Base-by-base conservation (phyloP, 164 flowering plant species). In the Macadamia tetraphylla region DNA sequence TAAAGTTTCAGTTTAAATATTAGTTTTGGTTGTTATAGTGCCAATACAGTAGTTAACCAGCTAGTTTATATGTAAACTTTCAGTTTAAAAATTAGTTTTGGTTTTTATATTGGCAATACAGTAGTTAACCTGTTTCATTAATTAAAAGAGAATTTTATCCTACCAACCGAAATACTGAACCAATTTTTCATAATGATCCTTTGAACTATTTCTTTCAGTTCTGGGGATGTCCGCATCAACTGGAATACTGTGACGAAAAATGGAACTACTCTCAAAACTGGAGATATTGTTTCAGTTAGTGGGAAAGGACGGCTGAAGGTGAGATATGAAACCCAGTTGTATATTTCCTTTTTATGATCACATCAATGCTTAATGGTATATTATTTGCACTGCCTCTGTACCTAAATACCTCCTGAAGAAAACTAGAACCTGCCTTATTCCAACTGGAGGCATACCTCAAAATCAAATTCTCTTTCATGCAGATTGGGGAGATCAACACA, bases 301-400 rank as follows among this genome's bases (percentile, higher is more conserved):
- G 96, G 98, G 43, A 80, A 83, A 78, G 97, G 98, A 70, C 85
- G 97, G 74, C 70, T 91, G 29, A 86, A 91, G 89, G 98, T 91
- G 15, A 62, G 76, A 64, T 60, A 51, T 43, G 62, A 30, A 46
- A 9, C 30, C 11, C 12, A 30, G 57, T 58, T 13, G 13, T 35
- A 23, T 30, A 5, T 30, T 30, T 32, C 13, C 7, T 6, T n/a
- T 15, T 63, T 68, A 29, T 60, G 6, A 29, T 18, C 14, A 30
- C 43, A 49, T 51, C 40, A 63, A 43, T 62, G 13, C 42, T 9
- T 42, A 43, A 11, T 31, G 43, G 18, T 67, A 32, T 58, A 6
- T 59, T 52, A 55, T 11, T 30, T 46, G 57, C 6, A 31, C 18
- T 17, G 18, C 51, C 5, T 51, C 57, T 52, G 18, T 11, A 11